These are phyloP conservation scores for Parietaria judaica DNA, from an alignment of 306 rosid species.

Conservation along the genomic window DNA sequence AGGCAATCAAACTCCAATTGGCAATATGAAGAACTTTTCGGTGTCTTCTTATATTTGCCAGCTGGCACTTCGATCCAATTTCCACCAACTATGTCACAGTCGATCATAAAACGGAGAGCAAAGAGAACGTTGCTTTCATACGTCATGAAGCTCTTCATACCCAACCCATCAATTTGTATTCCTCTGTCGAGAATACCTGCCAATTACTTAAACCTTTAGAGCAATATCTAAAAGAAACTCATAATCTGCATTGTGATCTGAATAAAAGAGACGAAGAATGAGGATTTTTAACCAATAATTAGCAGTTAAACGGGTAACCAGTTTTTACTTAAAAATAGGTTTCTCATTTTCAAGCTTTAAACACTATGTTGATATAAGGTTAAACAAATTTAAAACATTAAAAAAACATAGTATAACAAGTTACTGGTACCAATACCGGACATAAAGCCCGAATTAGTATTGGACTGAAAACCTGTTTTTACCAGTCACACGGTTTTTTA, in stretches of 20 bases:
- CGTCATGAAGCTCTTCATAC: conserved; percentile 84
- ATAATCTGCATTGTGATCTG: not conserved
- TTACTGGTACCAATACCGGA: too few species aligned
- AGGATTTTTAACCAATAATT: not conserved
- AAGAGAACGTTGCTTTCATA: conserved; percentile 98
- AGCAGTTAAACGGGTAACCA: too few species aligned
- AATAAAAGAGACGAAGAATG: not conserved
- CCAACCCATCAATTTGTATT: conserved; percentile 80
- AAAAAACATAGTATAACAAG: too few species aligned
- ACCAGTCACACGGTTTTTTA: too few species aligned
- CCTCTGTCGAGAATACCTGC: conserved; percentile 96
- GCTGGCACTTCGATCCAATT: conserved; percentile 92
- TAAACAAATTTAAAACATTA: too few species aligned
- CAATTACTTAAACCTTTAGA: conserved; percentile 19
- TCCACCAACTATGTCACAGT: conserved; percentile 86
- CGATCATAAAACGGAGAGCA: conserved; percentile 97
- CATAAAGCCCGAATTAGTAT: too few species aligned
- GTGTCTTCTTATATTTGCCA: conserved; percentile 62
- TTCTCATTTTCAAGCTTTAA: too few species aligned
- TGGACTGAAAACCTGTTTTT: too few species aligned
- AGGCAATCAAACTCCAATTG: conserved; percentile 86
- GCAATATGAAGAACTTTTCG: conserved; percentile 52
- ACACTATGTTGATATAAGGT: too few species aligned
- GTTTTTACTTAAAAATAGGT: too few species aligned
- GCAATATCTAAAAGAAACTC: conserved; percentile 1